Evolutionary conservation across 2,329 filamentous ascomycete genomes (phyloP), one percentile per base, ranked within the genome.

Genomic region (Ophiostoma sp.): DNA sequence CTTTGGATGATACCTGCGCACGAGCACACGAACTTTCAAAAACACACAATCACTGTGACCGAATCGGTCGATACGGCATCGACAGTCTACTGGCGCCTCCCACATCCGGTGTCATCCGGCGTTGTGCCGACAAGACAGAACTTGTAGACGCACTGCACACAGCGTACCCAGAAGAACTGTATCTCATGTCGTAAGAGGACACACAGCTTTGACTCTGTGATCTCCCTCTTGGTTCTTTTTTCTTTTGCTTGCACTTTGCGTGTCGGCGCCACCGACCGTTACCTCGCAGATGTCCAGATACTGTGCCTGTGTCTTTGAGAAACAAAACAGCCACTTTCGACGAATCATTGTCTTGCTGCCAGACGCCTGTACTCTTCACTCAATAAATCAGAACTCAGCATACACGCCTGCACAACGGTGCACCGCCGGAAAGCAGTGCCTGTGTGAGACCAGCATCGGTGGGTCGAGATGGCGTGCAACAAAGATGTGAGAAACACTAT

Each of bases 221-320:
- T 22, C 52, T 25, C 6, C 52, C 22, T 57, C 61, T 12, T 45
- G 33, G 28, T 22, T 33, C 33, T 36, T 36, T 36, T 36, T 36
- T 3, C 8, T 19, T 1, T 42, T 33, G 28, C 28, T n/a, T n/a
- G n/a, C n/a, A n/a, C n/a, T 39, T 25, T 22, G 6, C 1, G 19
- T 12, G 22, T 70, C 69, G 39, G 69, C 55, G 55, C 55, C 55
- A 61, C 69, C 69, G 55, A 57, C 69, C 39, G 55, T 71, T 71
- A 36, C 69, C 25, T 71, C 11, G 39, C 25, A 15, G 28, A 19
- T 22, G 12, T 50, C 48, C 17, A 11, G 42, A 36, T 15, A 7
- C 31, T 39, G 64, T 52, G 19, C 9, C 19, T 12, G 12, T 28
- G 11, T 48, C 36, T 25, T 70, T 12, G 50, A 70, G 68, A 59